Conservation (phyloP, 495 filamentous ascomycete genomes). For the Durotheca rogersii region DNA sequence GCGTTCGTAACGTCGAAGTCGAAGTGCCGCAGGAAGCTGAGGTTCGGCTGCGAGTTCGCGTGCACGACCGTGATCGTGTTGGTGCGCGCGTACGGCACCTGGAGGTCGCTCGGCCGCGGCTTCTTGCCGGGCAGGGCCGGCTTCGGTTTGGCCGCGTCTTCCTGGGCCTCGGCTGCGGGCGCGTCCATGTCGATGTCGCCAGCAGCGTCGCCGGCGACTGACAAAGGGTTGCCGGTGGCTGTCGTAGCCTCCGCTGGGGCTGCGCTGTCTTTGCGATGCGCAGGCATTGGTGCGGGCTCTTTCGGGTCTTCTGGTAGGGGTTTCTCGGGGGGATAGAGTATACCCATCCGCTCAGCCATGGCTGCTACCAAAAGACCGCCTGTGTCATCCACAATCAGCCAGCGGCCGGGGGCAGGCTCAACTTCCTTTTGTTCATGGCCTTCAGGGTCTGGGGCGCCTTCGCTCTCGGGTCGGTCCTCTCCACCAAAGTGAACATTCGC, state of each 20-base stretch:
- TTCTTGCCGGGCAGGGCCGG: conserved; percentile 23
- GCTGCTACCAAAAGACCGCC: conserved; percentile 83
- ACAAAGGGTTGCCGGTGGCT: background rate
- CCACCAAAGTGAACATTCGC: conserved; percentile 52
- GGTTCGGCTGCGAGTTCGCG: conserved; percentile 84
- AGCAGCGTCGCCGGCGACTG: background rate
- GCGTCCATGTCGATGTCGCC: background rate
- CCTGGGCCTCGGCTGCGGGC: conserved; percentile 2
- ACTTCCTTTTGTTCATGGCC: conserved; percentile 9
- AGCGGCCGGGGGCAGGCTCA: conserved; percentile 47
- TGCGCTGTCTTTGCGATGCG: conserved; percentile 5
- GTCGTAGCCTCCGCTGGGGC: background rate
- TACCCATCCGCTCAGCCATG: conserved; percentile 87
- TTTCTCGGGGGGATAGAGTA: conserved; percentile 60
- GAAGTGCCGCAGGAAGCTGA: conserved; percentile 84
- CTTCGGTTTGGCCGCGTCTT: conserved; percentile 10
- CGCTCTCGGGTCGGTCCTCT: conserved; percentile 37
- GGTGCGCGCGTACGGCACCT: conserved; percentile 52
- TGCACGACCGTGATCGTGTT: conserved; percentile 91
- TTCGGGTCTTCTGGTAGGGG: conserved; percentile 40
- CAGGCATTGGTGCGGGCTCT: conserved; percentile 20
- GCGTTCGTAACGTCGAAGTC: conserved; percentile 71
- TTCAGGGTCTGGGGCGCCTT: conserved; percentile 21
- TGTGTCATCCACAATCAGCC: conserved; percentile 88
- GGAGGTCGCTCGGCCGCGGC: conserved; percentile 37